Base-by-base conservation (phyloP, 805 yeast genomes). In the Candida odintsovae region DNA sequence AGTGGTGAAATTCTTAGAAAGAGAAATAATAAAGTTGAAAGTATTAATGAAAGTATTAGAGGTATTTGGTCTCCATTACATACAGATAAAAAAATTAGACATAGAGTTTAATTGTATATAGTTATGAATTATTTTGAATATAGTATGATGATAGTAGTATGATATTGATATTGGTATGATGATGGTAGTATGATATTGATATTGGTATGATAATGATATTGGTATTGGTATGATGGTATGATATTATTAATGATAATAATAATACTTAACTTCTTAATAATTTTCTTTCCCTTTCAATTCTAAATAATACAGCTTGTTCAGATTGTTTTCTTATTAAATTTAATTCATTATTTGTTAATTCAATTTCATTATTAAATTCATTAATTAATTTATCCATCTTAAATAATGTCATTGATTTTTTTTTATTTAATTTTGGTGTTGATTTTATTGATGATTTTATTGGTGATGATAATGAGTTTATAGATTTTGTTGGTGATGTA, bases 51-150 rank as follows among this genome's bases (percentile, higher is more conserved):
- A 45, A 82, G 95, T 47, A 90, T 92, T 16, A 85, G 99, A 75
- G 99, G 99, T 60, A 76, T 94, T 42, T 94, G 99, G 99, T 90
- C 97, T 40, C 99, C 99, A 48, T 74, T 92, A 72, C 97, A 90
- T 62, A 83, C 77, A 43, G 78, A 75, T 46, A 73, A 77, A 51
- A 63, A 66, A 35, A 69, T 62, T 49, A 72, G 83, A 61, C 71
- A 69, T 36, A 38, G 29, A 22, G 41, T 25, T 23, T 23, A 19
- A 7, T 28, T 25, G 13, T 11, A 25, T 25, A 25, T 25, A 9
- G 28, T 12, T 25, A n/a, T n/a, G n/a, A n/a, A n/a, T n/a, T n/a
- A n/a, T n/a, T n/a, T n/a, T n/a, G n/a, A n/a, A n/a, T n/a, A n/a
- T n/a, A n/a, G n/a, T n/a, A n/a, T n/a, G n/a, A n/a, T n/a, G n/a